Conservation (phyloP, 2,329 filamentous ascomycete species). For the Amphichorda felina region DNA sequence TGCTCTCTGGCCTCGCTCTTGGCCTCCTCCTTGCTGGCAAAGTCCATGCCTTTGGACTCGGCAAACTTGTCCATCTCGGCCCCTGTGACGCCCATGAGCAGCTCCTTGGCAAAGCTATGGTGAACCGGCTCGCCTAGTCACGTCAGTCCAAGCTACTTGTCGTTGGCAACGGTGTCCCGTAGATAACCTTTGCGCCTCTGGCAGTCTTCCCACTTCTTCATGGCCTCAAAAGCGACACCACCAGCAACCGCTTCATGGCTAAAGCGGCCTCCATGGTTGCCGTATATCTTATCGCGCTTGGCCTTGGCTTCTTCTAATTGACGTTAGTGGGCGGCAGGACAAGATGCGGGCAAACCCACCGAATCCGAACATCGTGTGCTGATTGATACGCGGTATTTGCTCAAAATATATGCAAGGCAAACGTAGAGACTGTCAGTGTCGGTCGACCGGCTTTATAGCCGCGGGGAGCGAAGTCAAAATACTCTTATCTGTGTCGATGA, state of each 20-base stretch:
- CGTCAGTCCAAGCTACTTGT: too few relatives aligned
- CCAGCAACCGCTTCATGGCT: slow-evolving; percentile 66
- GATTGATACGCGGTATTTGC: background rate
- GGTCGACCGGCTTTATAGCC: too few relatives aligned
- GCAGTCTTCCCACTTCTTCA: slow-evolving; percentile 69
- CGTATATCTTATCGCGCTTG: slow-evolving; percentile 13
- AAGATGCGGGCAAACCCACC: background rate
- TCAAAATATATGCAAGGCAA: background rate
- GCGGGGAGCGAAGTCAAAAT: too few relatives aligned
- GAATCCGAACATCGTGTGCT: slow-evolving; percentile 2
- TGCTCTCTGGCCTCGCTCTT: slow-evolving; percentile 46
- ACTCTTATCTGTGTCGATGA: too few relatives aligned
- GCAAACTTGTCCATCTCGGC: slow-evolving; percentile 66
- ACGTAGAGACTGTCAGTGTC: too few relatives aligned
- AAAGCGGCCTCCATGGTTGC: slow-evolving; percentile 46
- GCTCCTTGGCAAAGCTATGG: slow-evolving; percentile 68
- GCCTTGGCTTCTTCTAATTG: background rate
- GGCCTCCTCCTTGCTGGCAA: slow-evolving; percentile 43
- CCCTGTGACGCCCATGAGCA: slow-evolving; percentile 59
- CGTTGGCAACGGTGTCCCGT: too few relatives aligned
- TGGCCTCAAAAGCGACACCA: slow-evolving; percentile 65
- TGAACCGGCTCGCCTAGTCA: slow-evolving; percentile 39
- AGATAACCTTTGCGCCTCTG: slow-evolving; percentile 56
- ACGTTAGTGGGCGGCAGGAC: background rate
- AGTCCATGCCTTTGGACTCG: slow-evolving; percentile 58